Percentiles rank a stretch among this genome's conserved stretches.
phyloP scores from a whole-genome alignment of 306 rosid genomes.

The Glycine latifolia region DNA sequence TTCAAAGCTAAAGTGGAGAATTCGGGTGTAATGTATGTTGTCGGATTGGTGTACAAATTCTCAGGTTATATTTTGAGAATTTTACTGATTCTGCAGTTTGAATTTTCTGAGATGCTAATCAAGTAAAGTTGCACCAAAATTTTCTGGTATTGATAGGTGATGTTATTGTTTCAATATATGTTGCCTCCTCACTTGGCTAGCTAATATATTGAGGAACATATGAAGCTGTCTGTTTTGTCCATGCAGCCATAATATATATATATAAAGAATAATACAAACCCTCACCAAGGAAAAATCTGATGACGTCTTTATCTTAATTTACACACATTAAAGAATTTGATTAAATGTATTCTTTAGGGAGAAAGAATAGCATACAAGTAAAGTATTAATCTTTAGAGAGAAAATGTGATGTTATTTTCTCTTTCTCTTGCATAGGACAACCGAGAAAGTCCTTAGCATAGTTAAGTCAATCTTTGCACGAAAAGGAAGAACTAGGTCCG shows the following conservation, averaged over 20 bases:
- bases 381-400: conserved; percentile 39
- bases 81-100: too few relatives aligned
- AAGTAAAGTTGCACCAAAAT: too few relatives aligned
- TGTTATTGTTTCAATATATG: too few relatives aligned
- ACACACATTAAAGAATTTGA: background rate
- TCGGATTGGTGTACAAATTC: too few relatives aligned
- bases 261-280: conserved; percentile 41
- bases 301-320: conserved; percentile 25
- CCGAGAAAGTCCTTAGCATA: background rate
- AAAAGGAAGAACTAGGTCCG: conserved; percentile 38
- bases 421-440: conserved; percentile 36
- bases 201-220: too few relatives aligned
- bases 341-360: conserved; percentile 33
- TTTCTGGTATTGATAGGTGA: too few relatives aligned
- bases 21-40: too few relatives aligned
- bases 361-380: conserved; percentile 39
- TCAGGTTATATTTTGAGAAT: too few relatives aligned
- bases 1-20: too few relatives aligned
- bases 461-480: conserved; percentile 44
- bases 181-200: too few relatives aligned
- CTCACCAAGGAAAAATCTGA: conserved; percentile 5
- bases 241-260: background rate
- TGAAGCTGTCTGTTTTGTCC: too few relatives aligned
- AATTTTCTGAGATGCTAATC: too few relatives aligned
- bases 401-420: background rate